Conservation (phyloP, 1,139 yeast species). For the Saccharomyces hybrid region DNA sequence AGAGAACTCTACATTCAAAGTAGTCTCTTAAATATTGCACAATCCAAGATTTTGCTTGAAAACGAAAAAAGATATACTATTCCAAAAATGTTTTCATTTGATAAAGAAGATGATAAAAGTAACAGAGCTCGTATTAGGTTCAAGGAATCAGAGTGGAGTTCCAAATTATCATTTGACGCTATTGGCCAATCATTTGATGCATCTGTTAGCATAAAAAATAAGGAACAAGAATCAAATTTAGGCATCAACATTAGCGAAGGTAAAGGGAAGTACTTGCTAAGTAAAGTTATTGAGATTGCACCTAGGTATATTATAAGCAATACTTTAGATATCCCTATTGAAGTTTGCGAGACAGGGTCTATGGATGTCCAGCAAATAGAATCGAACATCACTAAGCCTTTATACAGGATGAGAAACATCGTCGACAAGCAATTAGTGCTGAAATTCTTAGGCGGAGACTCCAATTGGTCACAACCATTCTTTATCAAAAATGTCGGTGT, state of each 20-base stretch:
- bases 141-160: conserved; percentile 70
- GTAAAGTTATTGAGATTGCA: conserved; percentile 71
- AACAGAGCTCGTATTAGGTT: conserved; percentile 65
- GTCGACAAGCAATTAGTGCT: conserved; percentile 46
- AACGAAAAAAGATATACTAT: conserved; percentile 34
- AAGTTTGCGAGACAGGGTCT: conserved; percentile 60
- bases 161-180: conserved; percentile 78
- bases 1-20: conserved; percentile 56
- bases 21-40: conserved; percentile 50
- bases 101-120: conserved; percentile 46
- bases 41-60: conserved; percentile 24
- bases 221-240: conserved; percentile 61
- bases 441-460: conserved; percentile 50
- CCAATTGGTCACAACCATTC: conserved; percentile 86
- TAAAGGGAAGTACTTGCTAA: conserved; percentile 70
- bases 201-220: conserved; percentile 48
- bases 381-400: conserved; percentile 49
- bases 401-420: conserved; percentile 39
- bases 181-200: conserved; percentile 76
- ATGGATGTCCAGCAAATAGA: conserved; percentile 40
- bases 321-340: conserved; percentile 47
- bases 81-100: conserved; percentile 85
- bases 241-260: conserved; percentile 80
- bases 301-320: conserved; percentile 79
- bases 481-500: conserved; percentile 78